A percentile compares a stretch with the other conserved stretches of the same genome.
These are phyloP conservation scores for Oxytropis ochrocephala DNA, from an alignment of 306 rosid species.

Conservation along the genomic window DNA sequence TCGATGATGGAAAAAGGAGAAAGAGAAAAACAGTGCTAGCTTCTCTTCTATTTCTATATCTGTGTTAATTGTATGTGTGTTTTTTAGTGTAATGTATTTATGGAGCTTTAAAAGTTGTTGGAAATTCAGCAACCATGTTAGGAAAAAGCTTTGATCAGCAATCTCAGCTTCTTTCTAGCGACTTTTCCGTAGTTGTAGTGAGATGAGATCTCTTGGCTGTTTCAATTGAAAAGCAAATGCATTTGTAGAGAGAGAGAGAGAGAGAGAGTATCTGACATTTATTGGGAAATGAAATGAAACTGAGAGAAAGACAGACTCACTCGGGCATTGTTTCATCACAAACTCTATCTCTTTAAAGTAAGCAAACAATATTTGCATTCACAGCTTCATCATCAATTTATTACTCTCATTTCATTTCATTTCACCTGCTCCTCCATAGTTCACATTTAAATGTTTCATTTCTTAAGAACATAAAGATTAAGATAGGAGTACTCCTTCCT, in stretches of 20 bases:
- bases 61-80: neutral
- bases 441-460: no score
- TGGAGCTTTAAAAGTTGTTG: slow-evolving; percentile 51
- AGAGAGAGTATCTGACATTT: slow-evolving; percentile 36
- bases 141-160: slow-evolving; percentile 38
- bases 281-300: slow-evolving; percentile 79
- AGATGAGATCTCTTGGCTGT: slow-evolving; percentile 29
- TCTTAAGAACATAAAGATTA: no score
- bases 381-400: slow-evolving; percentile 26
- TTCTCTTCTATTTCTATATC: neutral
- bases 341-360: slow-evolving; percentile 33
- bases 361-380: slow-evolving; percentile 5
- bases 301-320: slow-evolving; percentile 25
- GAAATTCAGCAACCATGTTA: slow-evolving; percentile 25
- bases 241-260: slow-evolving; percentile 6
- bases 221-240: slow-evolving; percentile 33
- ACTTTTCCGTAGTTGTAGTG: neutral
- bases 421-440: neutral
- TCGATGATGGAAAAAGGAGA: slow-evolving; percentile 25
- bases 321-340: slow-evolving; percentile 22
- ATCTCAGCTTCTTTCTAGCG: slow-evolving; percentile 28
- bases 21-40: neutral
- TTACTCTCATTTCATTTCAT: slow-evolving; percentile 26
- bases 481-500: no score
- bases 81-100: slow-evolving; percentile 40